These are phyloP conservation scores for Cucumis melo DNA, from an alignment of 306 rosid genomes.

Conservation along the genomic window DNA sequence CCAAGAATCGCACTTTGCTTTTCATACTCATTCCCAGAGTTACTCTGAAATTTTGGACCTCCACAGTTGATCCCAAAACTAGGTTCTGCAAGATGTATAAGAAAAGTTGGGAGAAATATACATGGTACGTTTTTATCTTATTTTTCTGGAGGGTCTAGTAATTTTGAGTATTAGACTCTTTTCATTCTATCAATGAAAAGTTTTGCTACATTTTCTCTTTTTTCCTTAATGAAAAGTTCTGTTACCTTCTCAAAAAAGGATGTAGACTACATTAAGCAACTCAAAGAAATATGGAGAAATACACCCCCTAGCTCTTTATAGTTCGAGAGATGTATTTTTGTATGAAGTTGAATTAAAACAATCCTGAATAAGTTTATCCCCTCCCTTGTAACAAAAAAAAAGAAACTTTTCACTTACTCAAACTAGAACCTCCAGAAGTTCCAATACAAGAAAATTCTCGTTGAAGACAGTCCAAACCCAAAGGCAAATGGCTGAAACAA, in stretches of 20 bases:
- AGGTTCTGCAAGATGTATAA: conserved; percentile 20
- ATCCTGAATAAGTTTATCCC: background rate
- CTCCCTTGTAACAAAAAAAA: background rate
- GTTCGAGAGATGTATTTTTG: background rate
- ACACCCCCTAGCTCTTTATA: background rate
- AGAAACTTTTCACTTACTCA: background rate
- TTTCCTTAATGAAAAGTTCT: too few relatives aligned
- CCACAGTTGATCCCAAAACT: conserved; percentile 51
- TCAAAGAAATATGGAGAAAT: background rate
- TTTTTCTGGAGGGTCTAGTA: too few relatives aligned
- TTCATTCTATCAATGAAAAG: too few relatives aligned
- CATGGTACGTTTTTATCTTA: too few relatives aligned
- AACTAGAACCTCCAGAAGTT: conserved; percentile 23
- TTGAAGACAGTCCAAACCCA: conserved; percentile 55
- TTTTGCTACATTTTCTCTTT: too few relatives aligned
- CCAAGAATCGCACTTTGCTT: conserved; percentile 35
- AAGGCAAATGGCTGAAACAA: conserved; percentile 39
- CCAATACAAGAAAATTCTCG: conserved; percentile 42
- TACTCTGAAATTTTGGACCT: conserved; percentile 32
- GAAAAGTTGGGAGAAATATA: background rate
- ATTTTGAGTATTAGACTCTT: too few relatives aligned
- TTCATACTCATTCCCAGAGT: conserved; percentile 21
- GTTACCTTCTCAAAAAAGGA: background rate
- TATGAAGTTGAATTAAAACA: background rate
- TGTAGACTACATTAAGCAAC: background rate